These are phyloP conservation scores for Kodamaea fukazawae DNA, from an alignment of 805 yeast species.

Conservation along the genomic window DNA sequence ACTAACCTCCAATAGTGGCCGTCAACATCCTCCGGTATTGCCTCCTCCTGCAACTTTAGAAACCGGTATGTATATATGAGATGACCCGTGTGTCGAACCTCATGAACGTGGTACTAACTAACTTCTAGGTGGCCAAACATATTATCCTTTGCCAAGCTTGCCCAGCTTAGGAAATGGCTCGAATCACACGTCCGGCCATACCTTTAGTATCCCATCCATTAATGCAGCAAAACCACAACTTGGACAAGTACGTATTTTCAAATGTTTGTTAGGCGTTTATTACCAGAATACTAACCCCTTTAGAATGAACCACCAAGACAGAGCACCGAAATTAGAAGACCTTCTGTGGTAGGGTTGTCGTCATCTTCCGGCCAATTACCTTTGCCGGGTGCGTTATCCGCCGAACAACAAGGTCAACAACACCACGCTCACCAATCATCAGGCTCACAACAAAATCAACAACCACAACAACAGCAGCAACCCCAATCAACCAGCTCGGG, in stretches of 20 bases:
- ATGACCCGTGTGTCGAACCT: neutral
- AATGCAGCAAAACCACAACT: conserved; percentile 27
- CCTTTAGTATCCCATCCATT: conserved; percentile 49
- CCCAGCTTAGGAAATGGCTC: conserved; percentile 47
- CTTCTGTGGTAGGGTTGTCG: conserved; percentile 21
- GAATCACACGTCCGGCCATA: conserved; percentile 39
- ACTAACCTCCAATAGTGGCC: conserved; percentile 30
- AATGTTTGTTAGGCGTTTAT: too few relatives aligned
- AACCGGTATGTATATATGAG: conserved; percentile 37
- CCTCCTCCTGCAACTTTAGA: conserved; percentile 59
- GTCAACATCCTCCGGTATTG: conserved; percentile 57
- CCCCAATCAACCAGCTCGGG: conserved; percentile 4
- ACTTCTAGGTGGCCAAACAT: conserved; percentile 40
- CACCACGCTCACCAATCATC: conserved; percentile 13
- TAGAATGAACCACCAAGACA: conserved; percentile 20
- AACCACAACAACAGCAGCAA: conserved; percentile 18
- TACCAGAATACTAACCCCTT: conserved; percentile 15
- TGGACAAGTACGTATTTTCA: conserved; percentile 23
- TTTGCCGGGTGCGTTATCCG: conserved; percentile 26
- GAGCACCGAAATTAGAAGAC: conserved; percentile 23
- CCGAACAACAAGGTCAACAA: conserved; percentile 16
- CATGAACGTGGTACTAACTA: conserved; percentile 20
- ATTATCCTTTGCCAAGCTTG: conserved; percentile 50
- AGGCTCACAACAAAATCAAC: conserved; percentile 12
- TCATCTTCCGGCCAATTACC: conserved; percentile 22